phyloP scores from a whole-genome alignment of 345 rosid genomes.

The Eucalyptus marginata region DNA sequence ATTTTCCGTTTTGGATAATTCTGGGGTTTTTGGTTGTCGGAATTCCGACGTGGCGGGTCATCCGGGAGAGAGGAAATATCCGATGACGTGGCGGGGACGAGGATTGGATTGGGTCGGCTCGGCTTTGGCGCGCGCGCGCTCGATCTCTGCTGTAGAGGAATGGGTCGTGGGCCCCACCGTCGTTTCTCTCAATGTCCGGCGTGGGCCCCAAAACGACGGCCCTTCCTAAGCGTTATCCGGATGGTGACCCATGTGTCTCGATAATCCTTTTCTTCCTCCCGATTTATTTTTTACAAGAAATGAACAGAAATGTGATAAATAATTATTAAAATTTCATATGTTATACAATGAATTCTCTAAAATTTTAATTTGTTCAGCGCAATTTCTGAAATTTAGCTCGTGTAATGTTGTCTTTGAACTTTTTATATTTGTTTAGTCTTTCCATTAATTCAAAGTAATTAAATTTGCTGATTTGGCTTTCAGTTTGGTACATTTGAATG shows the following conservation, averaged over 20 bases:
- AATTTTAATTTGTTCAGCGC: rapidly evolving
- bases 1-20: neutral
- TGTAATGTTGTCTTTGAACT: rapidly evolving
- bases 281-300: neutral
- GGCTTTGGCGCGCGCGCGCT: neutral
- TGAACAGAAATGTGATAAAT: neutral
- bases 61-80: neutral
- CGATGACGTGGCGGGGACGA: neutral
- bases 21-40: neutral
- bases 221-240: neutral
- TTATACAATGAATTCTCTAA: neutral
- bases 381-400: rapidly evolving
- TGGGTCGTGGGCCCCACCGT: neutral
- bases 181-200: neutral
- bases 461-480: neutral
- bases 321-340: neutral
- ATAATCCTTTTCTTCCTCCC: neutral
- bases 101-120: neutral
- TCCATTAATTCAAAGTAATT: neutral
- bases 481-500: rapidly evolving
- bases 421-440: neutral
- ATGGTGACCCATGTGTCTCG: neutral
- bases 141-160: neutral
- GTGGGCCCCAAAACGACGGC: neutral
- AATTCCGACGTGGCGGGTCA: neutral